Evolutionary conservation across 169 alveolate genomes (phyloP).

Genomic region (Plasmodium yoelii): DNA sequence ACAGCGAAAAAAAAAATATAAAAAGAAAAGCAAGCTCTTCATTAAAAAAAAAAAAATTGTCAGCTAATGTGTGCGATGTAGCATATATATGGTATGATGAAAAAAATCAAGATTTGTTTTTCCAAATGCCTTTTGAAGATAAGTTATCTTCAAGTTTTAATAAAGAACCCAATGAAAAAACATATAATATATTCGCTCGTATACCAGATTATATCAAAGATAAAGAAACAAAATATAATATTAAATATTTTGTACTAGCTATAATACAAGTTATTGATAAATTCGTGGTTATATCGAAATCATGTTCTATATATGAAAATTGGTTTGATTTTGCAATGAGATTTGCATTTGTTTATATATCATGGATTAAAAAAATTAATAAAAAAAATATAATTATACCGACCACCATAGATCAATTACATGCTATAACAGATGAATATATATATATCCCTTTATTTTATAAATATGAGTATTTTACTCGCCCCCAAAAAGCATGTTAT

Average conservation of each 20-base stretch:
- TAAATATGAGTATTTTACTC: conserved; percentile 4
- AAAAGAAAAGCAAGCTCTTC: conserved; percentile 24
- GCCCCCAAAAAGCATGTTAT: not conserved
- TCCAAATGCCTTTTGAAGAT: conserved; percentile 70
- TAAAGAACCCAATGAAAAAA: conserved; percentile 14
- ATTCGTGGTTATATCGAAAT: conserved; percentile 21
- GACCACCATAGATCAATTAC: conserved; percentile 39
- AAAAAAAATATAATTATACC: conserved; percentile 33
- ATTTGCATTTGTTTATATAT: conserved; percentile 69
- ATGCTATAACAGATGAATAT: conserved; percentile 24
- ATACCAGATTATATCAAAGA: conserved; percentile 37
- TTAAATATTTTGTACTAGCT: conserved; percentile 71
- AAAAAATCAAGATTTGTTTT: conserved; percentile 62
- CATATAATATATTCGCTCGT: conserved; percentile 5
- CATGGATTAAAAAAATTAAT: conserved; percentile 68
- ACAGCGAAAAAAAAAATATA: conserved; percentile 1
- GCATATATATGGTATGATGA: conserved; percentile 76
- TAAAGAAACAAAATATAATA: conserved; percentile 38
- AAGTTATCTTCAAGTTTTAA: conserved; percentile 35
- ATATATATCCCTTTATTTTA: conserved; percentile 50
- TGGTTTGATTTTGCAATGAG: conserved; percentile 76
- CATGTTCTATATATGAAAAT: conserved; percentile 59
- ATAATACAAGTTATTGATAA: conserved; percentile 65
- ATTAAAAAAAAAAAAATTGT: conserved; percentile 43
- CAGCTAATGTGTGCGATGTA: conserved; percentile 37